Percentiles rank a stretch among this genome's conserved stretches.
Evolutionary conservation across 225 moss, liverwort and hornwort species (phyloP).

Genomic region (Straminergon stramineum): DNA sequence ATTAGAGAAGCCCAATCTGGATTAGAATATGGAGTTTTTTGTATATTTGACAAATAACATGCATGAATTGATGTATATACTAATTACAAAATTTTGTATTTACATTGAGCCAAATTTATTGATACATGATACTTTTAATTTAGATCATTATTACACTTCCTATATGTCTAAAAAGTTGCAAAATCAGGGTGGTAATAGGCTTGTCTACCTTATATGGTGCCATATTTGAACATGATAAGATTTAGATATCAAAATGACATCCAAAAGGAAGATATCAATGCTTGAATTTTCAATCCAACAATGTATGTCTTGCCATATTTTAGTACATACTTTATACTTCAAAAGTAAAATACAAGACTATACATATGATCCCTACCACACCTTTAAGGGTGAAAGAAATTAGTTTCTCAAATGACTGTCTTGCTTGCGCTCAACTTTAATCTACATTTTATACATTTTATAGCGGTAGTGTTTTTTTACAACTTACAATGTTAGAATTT

Average conservation of each 20-base stretch:
- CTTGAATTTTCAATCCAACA: background rate
- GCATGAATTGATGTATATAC: background rate
- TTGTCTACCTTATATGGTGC: too few species aligned
- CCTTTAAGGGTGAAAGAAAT: accelerated
- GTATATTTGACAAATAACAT: background rate
- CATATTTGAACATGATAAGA: background rate
- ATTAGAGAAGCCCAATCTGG: accelerated
- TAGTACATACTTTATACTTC: background rate
- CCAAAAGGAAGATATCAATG: accelerated
- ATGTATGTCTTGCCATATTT: background rate
- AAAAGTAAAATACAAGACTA: background rate
- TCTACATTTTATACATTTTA: background rate
- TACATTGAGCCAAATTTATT: background rate
- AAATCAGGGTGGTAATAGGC: too few species aligned
- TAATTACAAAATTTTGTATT: background rate
- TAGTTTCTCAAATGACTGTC: background rate
- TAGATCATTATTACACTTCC: accelerated
- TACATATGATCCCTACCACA: accelerated
- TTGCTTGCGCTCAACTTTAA: background rate
- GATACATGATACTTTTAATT: background rate
- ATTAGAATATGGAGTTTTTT: accelerated
- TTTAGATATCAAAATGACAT: background rate
- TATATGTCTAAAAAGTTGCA: background rate
- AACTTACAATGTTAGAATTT: background rate
- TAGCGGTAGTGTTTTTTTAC: accelerated